Conservation (phyloP, 2,329 filamentous ascomycete genomes). For the Colletotrichum higginsianum region DNA sequence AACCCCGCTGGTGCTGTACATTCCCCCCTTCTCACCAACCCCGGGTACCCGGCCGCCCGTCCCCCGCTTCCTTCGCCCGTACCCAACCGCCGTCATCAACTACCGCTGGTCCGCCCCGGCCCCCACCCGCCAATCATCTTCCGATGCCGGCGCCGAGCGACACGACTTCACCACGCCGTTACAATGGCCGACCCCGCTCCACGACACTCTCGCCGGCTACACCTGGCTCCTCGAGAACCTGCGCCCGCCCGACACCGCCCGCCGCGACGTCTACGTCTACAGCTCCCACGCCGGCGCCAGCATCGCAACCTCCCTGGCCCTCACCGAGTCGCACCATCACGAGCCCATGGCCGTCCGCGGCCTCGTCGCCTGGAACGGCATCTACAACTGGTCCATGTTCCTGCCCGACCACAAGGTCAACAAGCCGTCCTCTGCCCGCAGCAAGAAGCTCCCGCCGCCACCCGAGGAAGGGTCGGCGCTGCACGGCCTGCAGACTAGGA, state of each 20-base stretch:
- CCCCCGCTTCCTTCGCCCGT: slow-evolving; percentile 58
- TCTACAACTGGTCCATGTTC: slow-evolving; percentile 77
- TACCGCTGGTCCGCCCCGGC: slow-evolving; percentile 67
- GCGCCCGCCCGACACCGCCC: slow-evolving; percentile 53
- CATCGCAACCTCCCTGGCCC: slow-evolving; percentile 69
- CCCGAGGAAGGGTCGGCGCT: slow-evolving; percentile 54
- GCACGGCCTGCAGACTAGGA: slow-evolving; percentile 53
- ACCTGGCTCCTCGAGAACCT: slow-evolving; percentile 65
- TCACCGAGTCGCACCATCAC: slow-evolving; percentile 67
- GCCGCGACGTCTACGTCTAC: slow-evolving; percentile 63
- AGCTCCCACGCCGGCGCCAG: slow-evolving; percentile 72
- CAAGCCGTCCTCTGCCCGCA: slow-evolving; percentile 36
- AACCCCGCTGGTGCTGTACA: slow-evolving; percentile 67
- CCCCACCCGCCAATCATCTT: slow-evolving; percentile 26
- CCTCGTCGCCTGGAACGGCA: slow-evolving; percentile 70
- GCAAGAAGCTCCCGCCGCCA: slow-evolving; percentile 40
- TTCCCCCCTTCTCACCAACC: slow-evolving; percentile 64
- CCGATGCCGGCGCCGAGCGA: slow-evolving; percentile 29
- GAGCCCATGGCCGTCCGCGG: slow-evolving; percentile 65
- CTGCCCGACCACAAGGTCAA: slow-evolving; percentile 67
- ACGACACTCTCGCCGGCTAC: slow-evolving; percentile 70
- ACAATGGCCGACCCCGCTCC: slow-evolving; percentile 70
- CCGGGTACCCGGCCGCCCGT: slow-evolving; percentile 49
- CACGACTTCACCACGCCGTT: slow-evolving; percentile 47
- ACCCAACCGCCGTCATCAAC: slow-evolving; percentile 69